A percentile compares a stretch with the other conserved stretches of the same genome.
These are phyloP conservation scores for Malassezia cuniculi DNA, from an alignment of 1,284 basidiomycete species.

Conservation along the genomic window DNA sequence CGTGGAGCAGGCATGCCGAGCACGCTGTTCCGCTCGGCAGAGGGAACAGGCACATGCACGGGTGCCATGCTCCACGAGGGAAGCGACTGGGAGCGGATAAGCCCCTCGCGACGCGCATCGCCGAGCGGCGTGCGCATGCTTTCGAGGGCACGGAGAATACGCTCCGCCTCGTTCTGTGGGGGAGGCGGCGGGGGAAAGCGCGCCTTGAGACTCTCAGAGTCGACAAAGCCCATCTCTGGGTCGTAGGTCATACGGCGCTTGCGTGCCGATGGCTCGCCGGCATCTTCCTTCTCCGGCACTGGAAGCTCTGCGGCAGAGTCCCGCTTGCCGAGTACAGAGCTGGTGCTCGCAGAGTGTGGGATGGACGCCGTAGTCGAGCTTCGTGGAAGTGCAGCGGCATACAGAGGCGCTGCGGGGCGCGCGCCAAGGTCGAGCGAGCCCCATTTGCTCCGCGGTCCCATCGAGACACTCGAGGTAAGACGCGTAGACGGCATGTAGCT, in stretches of 20 bases:
- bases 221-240: conserved; percentile 34
- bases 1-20: neutral
- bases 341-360: neutral
- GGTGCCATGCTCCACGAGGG: conserved; percentile 13
- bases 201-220: conserved; percentile 30
- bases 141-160: conserved; percentile 46
- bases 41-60: conserved; percentile 14
- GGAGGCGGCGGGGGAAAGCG: conserved; percentile 27
- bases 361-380: conserved; percentile 1
- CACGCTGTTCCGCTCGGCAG: conserved; percentile 3
- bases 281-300: neutral
- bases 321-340: conserved; percentile 13
- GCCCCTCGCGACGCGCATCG: conserved; percentile 20
- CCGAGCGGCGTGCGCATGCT: conserved; percentile 40
- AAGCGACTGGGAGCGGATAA: conserved; percentile 9
- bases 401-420: conserved; percentile 11
- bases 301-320: neutral
- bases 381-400: too few species aligned
- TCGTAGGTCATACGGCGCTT: conserved; percentile 42
- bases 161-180: conserved; percentile 46
- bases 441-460: conserved; percentile 26
- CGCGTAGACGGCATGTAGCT: neutral
- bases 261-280: conserved; percentile 7
- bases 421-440: conserved; percentile 28
- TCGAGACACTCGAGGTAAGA: neutral